Conservation (phyloP, 352 stramenopile species). For the Aphanomyces astaci region DNA sequence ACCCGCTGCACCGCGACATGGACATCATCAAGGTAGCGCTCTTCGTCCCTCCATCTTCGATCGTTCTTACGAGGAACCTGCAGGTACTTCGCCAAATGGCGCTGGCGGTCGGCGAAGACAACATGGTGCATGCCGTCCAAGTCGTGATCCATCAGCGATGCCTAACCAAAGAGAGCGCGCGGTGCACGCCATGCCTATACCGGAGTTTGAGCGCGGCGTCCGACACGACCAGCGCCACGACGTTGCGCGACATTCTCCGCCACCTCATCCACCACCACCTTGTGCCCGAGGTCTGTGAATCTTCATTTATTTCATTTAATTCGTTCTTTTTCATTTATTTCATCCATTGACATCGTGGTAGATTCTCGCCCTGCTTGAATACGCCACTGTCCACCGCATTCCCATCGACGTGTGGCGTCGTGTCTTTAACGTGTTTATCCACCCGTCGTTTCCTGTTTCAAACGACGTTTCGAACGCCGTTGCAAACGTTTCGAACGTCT, state of each 20-base stretch:
- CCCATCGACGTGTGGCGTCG: slow-evolving; percentile 1
- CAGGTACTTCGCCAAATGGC: slow-evolving; percentile 22
- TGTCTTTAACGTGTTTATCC: neutral
- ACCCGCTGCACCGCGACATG: slow-evolving; percentile 18
- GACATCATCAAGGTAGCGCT: slow-evolving; percentile 21
- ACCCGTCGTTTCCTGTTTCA: neutral
- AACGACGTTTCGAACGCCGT: neutral
- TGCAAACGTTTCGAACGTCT: neutral
- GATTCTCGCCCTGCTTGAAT: neutral
- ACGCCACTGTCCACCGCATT: neutral
- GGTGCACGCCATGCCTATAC: slow-evolving; percentile 6
- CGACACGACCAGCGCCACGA: neutral
- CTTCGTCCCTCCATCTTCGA: neutral
- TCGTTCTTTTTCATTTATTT: neutral
- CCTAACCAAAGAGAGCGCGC: neutral
- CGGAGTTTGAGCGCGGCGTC: neutral
- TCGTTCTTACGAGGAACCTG: neutral
- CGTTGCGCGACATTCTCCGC: neutral
- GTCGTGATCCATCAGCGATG: neutral
- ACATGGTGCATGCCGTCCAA: slow-evolving; percentile 5
- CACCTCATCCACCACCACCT: neutral
- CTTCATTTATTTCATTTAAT: neutral
- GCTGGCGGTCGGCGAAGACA: slow-evolving; percentile 2
- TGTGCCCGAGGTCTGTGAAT: neutral
- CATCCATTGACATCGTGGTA: neutral